These are phyloP conservation scores for Coemansia javaensis DNA, from an alignment of 192 early-diverging fungal genomes.

Conservation along the genomic window DNA sequence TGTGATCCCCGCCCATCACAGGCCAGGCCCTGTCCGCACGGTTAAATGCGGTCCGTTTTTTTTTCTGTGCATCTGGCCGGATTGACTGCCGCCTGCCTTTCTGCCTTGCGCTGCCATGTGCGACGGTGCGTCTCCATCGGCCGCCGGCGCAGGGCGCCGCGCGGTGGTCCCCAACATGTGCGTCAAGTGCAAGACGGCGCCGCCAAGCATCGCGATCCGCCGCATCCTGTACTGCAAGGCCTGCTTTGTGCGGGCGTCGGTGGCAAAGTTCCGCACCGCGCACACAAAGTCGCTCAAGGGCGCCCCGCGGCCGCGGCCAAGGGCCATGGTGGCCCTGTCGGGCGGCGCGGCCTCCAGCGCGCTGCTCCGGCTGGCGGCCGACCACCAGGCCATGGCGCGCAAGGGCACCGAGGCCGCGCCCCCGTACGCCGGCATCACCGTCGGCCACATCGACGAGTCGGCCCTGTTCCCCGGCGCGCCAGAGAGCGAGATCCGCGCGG, in stretches of 20 bases:
- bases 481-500: conserved; percentile 33
- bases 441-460: conserved; percentile 79
- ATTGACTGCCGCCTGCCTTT: no score
- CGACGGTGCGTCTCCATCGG: background rate
- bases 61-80: no score
- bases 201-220: conserved; percentile 62
- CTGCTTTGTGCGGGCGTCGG: conserved; percentile 67
- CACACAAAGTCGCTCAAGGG: conserved; percentile 53
- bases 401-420: conserved; percentile 56
- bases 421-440: conserved; percentile 56
- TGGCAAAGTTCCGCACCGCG: conserved; percentile 65
- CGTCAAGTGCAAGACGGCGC: conserved; percentile 72
- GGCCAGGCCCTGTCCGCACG: no score
- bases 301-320: conserved; percentile 35
- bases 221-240: conserved; percentile 76
- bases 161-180: conserved; percentile 42
- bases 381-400: conserved; percentile 53
- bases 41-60: no score
- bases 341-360: conserved; percentile 80
- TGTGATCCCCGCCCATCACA: no score
- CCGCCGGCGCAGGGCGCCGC: no score
- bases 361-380: conserved; percentile 59
- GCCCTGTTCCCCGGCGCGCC: conserved; percentile 47
- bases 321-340: conserved; percentile 76
- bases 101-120: conserved; percentile 9